Percentiles rank a stretch among this genome's conserved stretches.
These are phyloP conservation scores for Drechslerella coelobrocha DNA, from an alignment of 2,329 filamentous ascomycete species.

Conservation along the genomic window DNA sequence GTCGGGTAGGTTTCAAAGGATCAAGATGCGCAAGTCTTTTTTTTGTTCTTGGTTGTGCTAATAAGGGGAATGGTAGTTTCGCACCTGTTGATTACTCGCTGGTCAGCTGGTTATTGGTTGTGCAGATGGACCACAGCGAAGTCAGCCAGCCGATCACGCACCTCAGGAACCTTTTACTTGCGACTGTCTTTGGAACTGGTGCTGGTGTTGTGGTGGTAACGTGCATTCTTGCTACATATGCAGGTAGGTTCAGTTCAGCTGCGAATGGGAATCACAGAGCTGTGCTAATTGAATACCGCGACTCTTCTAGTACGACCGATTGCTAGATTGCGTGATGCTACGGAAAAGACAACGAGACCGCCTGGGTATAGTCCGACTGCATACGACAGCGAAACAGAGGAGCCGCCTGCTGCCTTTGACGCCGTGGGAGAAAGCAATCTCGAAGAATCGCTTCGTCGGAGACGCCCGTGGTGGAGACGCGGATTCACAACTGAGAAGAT, in stretches of 20 bases:
- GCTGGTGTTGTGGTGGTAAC: constrained; percentile 75
- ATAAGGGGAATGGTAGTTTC: neutral
- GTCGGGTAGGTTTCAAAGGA: constrained; percentile 23
- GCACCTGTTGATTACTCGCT: constrained; percentile 57
- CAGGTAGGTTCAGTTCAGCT: constrained; percentile 56
- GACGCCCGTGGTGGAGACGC: constrained; percentile 45
- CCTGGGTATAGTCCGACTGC: constrained; percentile 48
- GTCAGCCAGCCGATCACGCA: constrained; percentile 76
- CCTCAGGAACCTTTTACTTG: constrained; percentile 79
- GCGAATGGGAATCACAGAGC: neutral
- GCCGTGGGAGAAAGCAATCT: constrained; percentile 21
- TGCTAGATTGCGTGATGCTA: constrained; percentile 74
- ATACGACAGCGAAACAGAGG: constrained; percentile 51
- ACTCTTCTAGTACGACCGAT: constrained; percentile 78
- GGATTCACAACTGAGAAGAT: constrained; percentile 32
- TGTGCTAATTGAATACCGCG: neutral
- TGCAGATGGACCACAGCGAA: constrained; percentile 76
- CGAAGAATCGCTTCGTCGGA: constrained; percentile 30
- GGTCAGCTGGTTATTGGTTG: constrained; percentile 85
- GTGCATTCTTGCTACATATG: constrained; percentile 80
- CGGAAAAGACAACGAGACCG: constrained; percentile 67
- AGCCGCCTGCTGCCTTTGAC: constrained; percentile 37
- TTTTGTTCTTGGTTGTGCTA: neutral
- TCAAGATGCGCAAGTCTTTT: neutral
- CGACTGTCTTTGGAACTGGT: constrained; percentile 79